Percentiles rank a stretch among this genome's conserved stretches.
phyloP scores from a whole-genome alignment of 176 grass and related monocot genomes.

The Olyra latifolia region DNA sequence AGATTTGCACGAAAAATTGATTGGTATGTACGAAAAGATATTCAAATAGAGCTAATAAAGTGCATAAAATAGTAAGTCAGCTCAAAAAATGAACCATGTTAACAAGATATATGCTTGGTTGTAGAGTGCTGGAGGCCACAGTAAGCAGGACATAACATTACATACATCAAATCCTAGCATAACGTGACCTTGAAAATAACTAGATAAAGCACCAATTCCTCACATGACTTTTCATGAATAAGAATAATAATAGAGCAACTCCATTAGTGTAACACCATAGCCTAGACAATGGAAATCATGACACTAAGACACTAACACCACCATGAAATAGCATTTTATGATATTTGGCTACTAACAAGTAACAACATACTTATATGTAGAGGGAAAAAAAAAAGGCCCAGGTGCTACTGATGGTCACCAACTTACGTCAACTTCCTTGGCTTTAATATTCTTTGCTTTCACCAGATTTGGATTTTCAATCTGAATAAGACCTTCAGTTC shows the following conservation, averaged over 20 bases:
- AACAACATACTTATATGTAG: neutral
- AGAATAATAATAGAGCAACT: neutral
- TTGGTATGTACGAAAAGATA: slow-evolving; percentile 8
- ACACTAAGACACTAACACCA: slow-evolving; percentile 13
- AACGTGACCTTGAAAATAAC: neutral
- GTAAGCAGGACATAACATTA: neutral
- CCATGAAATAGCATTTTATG: neutral
- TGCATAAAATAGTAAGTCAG: neutral
- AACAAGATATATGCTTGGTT: neutral
- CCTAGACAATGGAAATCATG: neutral
- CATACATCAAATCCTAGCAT: neutral
- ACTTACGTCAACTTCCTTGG: slow-evolving; percentile 97
- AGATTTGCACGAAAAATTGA: slow-evolving; percentile 7
- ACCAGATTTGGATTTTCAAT: slow-evolving; percentile 96
- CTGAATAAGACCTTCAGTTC: slow-evolving; percentile 79
- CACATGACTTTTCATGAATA: neutral
- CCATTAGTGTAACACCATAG: neutral
- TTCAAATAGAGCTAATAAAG: slow-evolving; percentile 24
- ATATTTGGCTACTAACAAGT: neutral
- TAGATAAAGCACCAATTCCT: neutral
- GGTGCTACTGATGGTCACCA: slow-evolving; percentile 13
- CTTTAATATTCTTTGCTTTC: slow-evolving; percentile 86
- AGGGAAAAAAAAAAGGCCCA: neutral
- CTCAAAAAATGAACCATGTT: neutral
- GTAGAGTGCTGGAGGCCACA: neutral